Evolutionary conservation across 129 eudicot species (phyloP).

Genomic region (Deinandra increscens): DNA sequence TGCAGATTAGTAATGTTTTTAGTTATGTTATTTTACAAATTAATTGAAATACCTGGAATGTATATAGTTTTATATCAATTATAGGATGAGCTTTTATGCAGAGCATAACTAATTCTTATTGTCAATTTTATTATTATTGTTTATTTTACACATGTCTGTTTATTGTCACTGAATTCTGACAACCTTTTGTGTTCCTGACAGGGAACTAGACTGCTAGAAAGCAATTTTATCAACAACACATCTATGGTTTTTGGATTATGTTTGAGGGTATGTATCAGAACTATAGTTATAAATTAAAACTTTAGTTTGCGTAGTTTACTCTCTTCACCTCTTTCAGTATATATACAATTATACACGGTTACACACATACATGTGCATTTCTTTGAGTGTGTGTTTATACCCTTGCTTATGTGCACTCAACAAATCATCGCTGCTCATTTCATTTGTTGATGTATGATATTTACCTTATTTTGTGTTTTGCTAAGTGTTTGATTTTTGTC

Average conservation of each 20-base stretch:
- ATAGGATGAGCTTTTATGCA: background rate
- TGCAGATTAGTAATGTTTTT: constrained; percentile 12
- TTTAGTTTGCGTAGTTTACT: background rate
- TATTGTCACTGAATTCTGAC: constrained; percentile 1
- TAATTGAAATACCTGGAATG: constrained; percentile 3
- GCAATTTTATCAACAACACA: constrained; percentile 91
- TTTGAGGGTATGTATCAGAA: constrained; percentile 60
- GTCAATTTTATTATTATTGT: background rate
- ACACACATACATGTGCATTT: background rate
- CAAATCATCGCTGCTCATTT: background rate
- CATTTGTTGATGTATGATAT: constrained; percentile 1
- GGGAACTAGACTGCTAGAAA: constrained; percentile 79
- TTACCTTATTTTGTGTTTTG: background rate
- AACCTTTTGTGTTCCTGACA: constrained; percentile 23
- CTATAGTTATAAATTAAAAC: background rate
- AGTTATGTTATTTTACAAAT: background rate
- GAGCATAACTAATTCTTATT: background rate
- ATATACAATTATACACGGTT: background rate
- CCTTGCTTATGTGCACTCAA: background rate
- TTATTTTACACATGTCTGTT: background rate
- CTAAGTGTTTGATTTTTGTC: constrained; percentile 8
- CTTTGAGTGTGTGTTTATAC: background rate
- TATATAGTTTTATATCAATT: background rate
- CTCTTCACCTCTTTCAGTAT: background rate
- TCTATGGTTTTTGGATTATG: constrained; percentile 93